Conservation (phyloP, 305 asterid species). For the Rubia balearica region DNA sequence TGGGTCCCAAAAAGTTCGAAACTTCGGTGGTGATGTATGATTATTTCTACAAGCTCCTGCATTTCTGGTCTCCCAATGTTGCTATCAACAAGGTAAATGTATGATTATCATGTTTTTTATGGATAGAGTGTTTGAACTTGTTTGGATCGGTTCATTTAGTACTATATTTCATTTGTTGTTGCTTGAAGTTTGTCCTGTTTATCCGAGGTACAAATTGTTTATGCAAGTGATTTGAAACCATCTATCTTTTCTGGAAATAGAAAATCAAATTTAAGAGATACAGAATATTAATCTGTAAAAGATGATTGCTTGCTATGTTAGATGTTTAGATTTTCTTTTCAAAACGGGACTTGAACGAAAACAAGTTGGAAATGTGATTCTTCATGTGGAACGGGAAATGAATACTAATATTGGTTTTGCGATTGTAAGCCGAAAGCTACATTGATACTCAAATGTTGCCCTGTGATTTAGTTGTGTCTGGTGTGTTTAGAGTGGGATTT, state of each 20-base stretch:
- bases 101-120: neutral
- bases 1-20: slow-evolving; percentile 57
- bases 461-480: neutral
- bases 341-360: neutral
- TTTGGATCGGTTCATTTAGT: too few species aligned
- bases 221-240: too few species aligned
- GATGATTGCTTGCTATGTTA: neutral
- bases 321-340: neutral
- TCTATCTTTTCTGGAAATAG: neutral
- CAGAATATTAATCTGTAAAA: neutral
- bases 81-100: slow-evolving; percentile 55
- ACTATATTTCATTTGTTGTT: too few species aligned
- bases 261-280: neutral
- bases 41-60: slow-evolving; percentile 64
- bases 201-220: neutral
- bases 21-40: slow-evolving; percentile 66
- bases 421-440: neutral
- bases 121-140: too few species aligned
- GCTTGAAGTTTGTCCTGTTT: neutral
- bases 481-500: neutral
- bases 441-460: neutral
- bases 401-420: neutral
- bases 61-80: slow-evolving; percentile 53
- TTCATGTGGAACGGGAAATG: neutral
- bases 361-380: neutral